Evolutionary conservation across 305 asterid species (phyloP).

Genomic region (Solanum hybrid): DNA sequence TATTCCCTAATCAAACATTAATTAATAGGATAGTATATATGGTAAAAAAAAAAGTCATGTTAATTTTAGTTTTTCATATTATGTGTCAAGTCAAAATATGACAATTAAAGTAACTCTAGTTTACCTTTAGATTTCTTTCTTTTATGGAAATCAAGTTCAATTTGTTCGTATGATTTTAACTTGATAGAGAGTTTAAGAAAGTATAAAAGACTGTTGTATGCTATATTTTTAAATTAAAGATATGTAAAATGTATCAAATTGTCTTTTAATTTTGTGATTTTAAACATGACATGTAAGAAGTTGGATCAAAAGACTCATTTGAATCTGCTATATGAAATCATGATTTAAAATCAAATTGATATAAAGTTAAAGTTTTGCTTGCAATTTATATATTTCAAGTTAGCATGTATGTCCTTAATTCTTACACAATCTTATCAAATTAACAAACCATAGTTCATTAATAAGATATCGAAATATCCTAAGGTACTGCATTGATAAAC

Average conservation of each 20-base stretch:
- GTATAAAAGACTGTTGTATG: fast-evolving
- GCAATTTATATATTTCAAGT: background rate
- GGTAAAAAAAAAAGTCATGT: background rate
- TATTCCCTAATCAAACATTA: background rate
- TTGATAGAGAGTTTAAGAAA: background rate
- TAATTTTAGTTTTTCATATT: background rate
- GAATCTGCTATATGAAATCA: background rate
- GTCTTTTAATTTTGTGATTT: background rate
- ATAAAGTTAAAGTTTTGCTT: background rate
- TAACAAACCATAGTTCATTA: background rate
- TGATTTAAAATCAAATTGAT: background rate
- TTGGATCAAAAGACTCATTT: background rate
- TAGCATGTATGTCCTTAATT: background rate
- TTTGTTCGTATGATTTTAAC: background rate
- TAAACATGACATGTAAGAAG: background rate
- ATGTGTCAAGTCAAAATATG: background rate
- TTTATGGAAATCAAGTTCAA: background rate
- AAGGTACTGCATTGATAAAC: background rate
- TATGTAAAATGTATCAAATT: background rate
- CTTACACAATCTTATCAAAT: background rate
- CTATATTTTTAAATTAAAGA: background rate
- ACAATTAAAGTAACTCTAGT: background rate
- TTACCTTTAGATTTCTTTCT: background rate
- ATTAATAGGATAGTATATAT: too few species aligned
- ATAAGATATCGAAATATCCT: background rate